phyloP scores from a whole-genome alignment of 768 basidiomycete genomes.

The Mrakia gelida region DNA sequence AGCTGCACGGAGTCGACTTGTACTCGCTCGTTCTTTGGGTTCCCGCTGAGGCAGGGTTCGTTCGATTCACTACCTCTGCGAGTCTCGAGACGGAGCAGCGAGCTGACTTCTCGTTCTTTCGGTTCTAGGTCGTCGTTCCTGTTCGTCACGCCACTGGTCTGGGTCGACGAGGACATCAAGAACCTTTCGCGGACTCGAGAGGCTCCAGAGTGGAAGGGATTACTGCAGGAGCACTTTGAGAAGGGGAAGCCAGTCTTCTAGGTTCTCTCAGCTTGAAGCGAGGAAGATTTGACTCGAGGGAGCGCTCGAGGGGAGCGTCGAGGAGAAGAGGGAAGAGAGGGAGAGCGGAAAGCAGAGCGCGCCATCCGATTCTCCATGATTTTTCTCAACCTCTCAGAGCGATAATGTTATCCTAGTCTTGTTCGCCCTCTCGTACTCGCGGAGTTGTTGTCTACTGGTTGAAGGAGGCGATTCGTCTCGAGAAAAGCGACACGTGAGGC shows the following conservation, averaged over 20 bases:
- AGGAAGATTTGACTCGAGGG: no score
- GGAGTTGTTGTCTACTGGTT: no score
- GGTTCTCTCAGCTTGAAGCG: no score
- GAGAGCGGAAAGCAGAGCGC: neutral
- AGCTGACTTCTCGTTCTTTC: neutral
- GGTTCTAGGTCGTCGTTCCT: neutral
- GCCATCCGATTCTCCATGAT: neutral
- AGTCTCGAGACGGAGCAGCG: no score
- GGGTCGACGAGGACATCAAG: constrained; percentile 1
- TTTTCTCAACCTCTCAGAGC: neutral
- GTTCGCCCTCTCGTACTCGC: no score
- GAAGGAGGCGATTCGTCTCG: no score
- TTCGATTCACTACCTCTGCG: neutral
- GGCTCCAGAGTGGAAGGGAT: neutral
- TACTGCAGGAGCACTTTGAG: neutral
- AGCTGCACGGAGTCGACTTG: neutral
- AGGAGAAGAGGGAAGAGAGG: neutral
- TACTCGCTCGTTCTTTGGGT: neutral
- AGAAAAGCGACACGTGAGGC: no score
- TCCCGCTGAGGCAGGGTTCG: neutral
- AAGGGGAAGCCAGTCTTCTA: neutral
- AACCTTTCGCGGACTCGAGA: neutral
- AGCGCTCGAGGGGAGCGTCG: neutral
- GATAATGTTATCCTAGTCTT: no score
- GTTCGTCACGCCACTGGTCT: neutral